Evolutionary conservation across 2,329 filamentous ascomycete genomes (phyloP), one percentile per base, ranked within the genome.

Genomic region (Boeremia lycopersici): DNA sequence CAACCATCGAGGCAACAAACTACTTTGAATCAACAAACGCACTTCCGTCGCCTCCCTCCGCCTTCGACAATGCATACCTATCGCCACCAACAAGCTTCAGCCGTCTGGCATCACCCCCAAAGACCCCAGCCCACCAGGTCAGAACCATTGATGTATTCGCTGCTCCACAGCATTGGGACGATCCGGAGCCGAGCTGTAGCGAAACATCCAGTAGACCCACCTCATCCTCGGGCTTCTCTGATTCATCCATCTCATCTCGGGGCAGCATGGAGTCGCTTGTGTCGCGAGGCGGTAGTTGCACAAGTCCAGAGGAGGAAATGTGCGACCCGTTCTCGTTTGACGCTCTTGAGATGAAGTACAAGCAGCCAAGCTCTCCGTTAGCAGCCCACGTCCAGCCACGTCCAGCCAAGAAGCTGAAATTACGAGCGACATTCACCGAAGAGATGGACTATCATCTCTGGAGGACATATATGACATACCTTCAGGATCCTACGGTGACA

Each of bases 391-490:
- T 66, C 41, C 63, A 63, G 29, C 62, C 59, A 34, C 67, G 62
- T 6, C 47, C 68, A 10, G 53, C 62, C 6, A 80, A 79, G 67
- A 78, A 78, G 56, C 63, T 76, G 48, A 81, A 77, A 66, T 70
- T 76, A 31, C 73, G 72, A 45, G 74, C 73, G 6, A 77, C 73
- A 35, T 88, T 85, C 81, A 86, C 82, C 5, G 75, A 81, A 38
- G 84, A 86, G 46, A 87, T 87, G 84, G 86, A 88, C 67, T 80
- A 83, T 51, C 86, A 88, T 65, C 73, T 88, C 29, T 87, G 86
- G 85, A 82, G 85, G 67, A 86, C 84, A 8, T 88, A 87, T 72
- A 83, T 86, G 74, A 78, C 81, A 48, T 87, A 87, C 68, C 76
- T 88, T n/a, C 83, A 86, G 57, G 85, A 88, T 69, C 86, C 86